Evolutionary conservation across 2,329 filamentous ascomycete genomes (phyloP).

Genomic region (Cryoendolithus antarcticus): DNA sequence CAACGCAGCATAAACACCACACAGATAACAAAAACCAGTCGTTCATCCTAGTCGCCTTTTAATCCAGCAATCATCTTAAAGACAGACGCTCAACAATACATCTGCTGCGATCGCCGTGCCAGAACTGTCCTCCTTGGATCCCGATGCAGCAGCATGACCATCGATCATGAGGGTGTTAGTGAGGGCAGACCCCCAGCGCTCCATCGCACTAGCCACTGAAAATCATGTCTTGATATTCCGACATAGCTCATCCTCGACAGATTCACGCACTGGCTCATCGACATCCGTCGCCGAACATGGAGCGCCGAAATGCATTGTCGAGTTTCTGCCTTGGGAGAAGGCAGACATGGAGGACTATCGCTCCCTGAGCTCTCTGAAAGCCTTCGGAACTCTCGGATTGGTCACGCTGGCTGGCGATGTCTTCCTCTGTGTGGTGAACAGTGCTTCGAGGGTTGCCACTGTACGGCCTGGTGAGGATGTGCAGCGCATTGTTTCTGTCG

Average conservation of each 20-base stretch:
- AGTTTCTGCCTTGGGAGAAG: constrained; percentile 57
- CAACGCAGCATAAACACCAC: too few species aligned
- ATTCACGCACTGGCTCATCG: constrained; percentile 43
- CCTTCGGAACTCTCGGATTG: constrained; percentile 77
- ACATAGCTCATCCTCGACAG: constrained; percentile 56
- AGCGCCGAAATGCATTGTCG: constrained; percentile 66
- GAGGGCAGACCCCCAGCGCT: constrained; percentile 74
- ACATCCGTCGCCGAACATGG: constrained; percentile 24
- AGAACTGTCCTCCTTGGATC: too few species aligned
- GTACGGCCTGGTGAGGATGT: constrained; percentile 81
- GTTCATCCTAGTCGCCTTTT: too few species aligned
- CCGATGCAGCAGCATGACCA: constrained; percentile 3
- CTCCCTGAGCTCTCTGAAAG: constrained; percentile 57
- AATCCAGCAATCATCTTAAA: too few species aligned
- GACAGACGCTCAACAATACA: too few species aligned
- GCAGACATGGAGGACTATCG: constrained; percentile 66
- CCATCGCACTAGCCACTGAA: constrained; percentile 72
- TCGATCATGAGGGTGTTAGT: constrained; percentile 47
- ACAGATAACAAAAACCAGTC: too few species aligned
- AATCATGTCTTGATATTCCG: constrained; percentile 75
- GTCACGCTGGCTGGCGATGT: constrained; percentile 76
- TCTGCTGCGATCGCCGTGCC: too few species aligned
- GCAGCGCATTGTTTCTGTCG: constrained; percentile 72
- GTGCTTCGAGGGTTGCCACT: constrained; percentile 64
- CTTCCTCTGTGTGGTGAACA: constrained; percentile 81